These are phyloP conservation scores for Diplocarpon rosae DNA, from an alignment of 2,329 filamentous ascomycete species.

Conservation along the genomic window DNA sequence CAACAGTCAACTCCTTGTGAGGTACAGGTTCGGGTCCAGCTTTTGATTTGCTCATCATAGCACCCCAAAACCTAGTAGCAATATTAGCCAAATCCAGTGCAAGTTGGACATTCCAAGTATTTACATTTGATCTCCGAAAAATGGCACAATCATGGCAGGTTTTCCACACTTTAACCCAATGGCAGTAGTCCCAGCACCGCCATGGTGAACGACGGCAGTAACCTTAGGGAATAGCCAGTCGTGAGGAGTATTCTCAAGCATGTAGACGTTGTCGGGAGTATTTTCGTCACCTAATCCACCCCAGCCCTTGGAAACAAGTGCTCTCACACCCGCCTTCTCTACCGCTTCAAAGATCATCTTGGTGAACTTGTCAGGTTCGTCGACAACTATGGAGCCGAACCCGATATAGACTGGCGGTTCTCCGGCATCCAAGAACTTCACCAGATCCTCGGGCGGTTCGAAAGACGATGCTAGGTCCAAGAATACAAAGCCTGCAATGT, in stretches of 20 bases:
- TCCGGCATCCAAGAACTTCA: constrained; percentile 43
- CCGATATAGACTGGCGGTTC: constrained; percentile 61
- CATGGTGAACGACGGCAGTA: constrained; percentile 59
- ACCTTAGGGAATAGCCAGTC: constrained; percentile 67
- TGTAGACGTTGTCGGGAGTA: constrained; percentile 53
- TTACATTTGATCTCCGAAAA: constrained; percentile 62
- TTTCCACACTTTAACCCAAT: constrained; percentile 60
- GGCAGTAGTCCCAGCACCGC: constrained; percentile 68
- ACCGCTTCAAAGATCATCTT: constrained; percentile 62
- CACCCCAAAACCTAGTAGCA: constrained; percentile 51
- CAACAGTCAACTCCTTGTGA: constrained; percentile 36
- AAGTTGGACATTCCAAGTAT: too few relatives aligned
- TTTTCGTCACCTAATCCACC: constrained; percentile 53
- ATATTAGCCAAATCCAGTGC: too few relatives aligned
- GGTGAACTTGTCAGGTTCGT: constrained; percentile 58
- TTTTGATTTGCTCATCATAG: constrained; percentile 51
- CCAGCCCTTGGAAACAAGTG: constrained; percentile 67
- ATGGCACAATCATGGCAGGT: constrained; percentile 67
- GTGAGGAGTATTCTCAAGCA: constrained; percentile 65
- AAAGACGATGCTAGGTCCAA: constrained; percentile 55
- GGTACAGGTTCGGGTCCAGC: constrained; percentile 6
- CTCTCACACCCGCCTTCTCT: constrained; percentile 52
- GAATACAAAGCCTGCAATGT: constrained; percentile 71
- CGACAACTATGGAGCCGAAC: constrained; percentile 66
- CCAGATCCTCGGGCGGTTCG: constrained; percentile 43